These are phyloP conservation scores for Triangularia setosa DNA, from an alignment of 2,329 filamentous ascomycete genomes.

Conservation along the genomic window DNA sequence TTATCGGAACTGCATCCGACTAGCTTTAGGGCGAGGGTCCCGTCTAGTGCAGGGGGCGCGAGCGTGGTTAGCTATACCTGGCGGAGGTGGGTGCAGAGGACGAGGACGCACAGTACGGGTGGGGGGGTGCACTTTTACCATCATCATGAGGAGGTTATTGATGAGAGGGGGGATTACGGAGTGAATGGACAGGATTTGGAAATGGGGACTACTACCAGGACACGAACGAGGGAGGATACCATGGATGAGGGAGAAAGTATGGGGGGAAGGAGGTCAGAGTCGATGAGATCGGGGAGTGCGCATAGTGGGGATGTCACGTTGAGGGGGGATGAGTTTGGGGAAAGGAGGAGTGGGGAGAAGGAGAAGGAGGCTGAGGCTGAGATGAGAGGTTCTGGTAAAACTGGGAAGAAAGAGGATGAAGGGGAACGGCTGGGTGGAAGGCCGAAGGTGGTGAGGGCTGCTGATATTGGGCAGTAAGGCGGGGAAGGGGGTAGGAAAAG, in stretches of 20 bases:
- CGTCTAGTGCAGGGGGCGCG: conserved; percentile 6
- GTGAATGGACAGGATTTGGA: no score
- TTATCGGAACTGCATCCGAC: neutral
- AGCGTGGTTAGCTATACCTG: conserved; percentile 18
- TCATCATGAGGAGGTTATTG: neutral
- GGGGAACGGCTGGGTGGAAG: neutral
- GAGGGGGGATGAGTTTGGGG: neutral
- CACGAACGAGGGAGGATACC: neutral
- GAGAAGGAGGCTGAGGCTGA: neutral
- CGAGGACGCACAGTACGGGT: conserved; percentile 6
- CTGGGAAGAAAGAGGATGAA: neutral
- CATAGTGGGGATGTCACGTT: neutral
- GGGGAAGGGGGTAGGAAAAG: neutral
- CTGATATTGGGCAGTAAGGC: neutral
- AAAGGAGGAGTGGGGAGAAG: neutral
- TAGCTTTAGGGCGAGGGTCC: conserved; percentile 14
- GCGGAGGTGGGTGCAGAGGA: conserved; percentile 14
- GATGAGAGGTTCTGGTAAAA: neutral
- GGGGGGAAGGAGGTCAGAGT: neutral
- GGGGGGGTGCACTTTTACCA: neutral
- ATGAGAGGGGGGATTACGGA: neutral
- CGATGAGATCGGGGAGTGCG: neutral
- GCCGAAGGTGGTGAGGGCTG: neutral
- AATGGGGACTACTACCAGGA: neutral
- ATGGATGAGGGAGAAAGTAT: neutral